Conservation (phyloP, 148 eudicot species). For the Chenopodium quinoa region DNA sequence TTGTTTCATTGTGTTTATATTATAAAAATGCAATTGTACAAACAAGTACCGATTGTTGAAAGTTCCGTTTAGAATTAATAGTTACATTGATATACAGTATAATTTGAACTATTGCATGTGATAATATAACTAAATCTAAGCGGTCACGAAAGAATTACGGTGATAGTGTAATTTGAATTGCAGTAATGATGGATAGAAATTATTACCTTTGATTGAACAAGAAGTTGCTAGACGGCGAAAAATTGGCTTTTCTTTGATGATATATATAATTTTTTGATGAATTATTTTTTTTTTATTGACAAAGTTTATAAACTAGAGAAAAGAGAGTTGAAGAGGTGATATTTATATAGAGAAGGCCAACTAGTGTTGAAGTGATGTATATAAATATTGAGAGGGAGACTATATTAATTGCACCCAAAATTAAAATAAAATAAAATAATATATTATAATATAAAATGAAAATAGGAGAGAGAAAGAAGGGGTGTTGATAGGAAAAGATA, state of each 20-base stretch:
- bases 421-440: too few relatives aligned
- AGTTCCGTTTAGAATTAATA: too few relatives aligned
- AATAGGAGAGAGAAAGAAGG: slow-evolving; percentile 8
- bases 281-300: neutral
- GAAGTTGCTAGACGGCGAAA: slow-evolving; percentile 3
- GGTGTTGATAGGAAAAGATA: slow-evolving; percentile 24
- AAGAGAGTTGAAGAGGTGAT: slow-evolving; percentile 4
- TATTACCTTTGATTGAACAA: slow-evolving; percentile 14
- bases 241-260: neutral
- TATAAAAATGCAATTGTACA: neutral
- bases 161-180: too few relatives aligned
- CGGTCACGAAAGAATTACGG: too few relatives aligned
- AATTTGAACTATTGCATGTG: too few relatives aligned
- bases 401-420: too few relatives aligned
- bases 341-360: slow-evolving; percentile 27
- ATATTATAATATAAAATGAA: neutral
- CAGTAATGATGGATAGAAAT: neutral
- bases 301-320: slow-evolving; percentile 10
- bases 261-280: neutral
- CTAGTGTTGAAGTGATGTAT: neutral
- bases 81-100: too few relatives aligned
- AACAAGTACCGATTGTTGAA: neutral
- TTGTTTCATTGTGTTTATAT: neutral
- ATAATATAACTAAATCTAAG: too few relatives aligned
- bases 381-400: neutral